These are phyloP conservation scores for Trypanosoma congolense DNA, from an alignment of 208 protist genomes.

Conservation along the genomic window DNA sequence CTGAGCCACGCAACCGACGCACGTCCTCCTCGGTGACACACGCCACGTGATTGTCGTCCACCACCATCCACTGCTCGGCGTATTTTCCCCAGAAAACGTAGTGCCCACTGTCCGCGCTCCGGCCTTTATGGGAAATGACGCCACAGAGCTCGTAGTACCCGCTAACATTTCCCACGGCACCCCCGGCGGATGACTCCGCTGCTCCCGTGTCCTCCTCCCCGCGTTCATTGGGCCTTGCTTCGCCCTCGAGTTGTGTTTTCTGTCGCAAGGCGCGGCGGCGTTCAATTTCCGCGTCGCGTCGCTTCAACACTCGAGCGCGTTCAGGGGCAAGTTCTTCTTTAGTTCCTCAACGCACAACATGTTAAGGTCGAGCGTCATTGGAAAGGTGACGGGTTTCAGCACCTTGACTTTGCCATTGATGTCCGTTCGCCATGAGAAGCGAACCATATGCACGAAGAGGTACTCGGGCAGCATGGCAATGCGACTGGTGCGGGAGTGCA, in stretches of 20 bases:
- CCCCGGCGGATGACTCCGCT: constrained; percentile 5
- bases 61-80: constrained; percentile 57
- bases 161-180: constrained; percentile 40
- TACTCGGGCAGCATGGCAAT: constrained; percentile 73
- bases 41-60: constrained; percentile 70
- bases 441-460: constrained; percentile 84
- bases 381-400: constrained; percentile 79
- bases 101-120: constrained; percentile 84
- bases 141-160: constrained; percentile 89
- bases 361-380: constrained; percentile 59
- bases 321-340: constrained; percentile 32
- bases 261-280: constrained; percentile 16
- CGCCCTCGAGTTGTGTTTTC: constrained; percentile 19
- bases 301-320: constrained; percentile 33
- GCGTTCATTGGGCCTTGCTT: constrained; percentile 12
- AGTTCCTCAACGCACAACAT: constrained; percentile 45
- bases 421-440: constrained; percentile 86
- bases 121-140: constrained; percentile 90
- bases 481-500: constrained; percentile 43
- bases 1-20: constrained; percentile 60
- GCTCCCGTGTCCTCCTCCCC: neutral
- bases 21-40: constrained; percentile 71
- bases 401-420: constrained; percentile 85
- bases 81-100: constrained; percentile 91
- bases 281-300: constrained; percentile 58